Evolutionary conservation across 2,329 filamentous ascomycete species (phyloP), one percentile per base, ranked within the genome.

Genomic region (Didymella glomerata): DNA sequence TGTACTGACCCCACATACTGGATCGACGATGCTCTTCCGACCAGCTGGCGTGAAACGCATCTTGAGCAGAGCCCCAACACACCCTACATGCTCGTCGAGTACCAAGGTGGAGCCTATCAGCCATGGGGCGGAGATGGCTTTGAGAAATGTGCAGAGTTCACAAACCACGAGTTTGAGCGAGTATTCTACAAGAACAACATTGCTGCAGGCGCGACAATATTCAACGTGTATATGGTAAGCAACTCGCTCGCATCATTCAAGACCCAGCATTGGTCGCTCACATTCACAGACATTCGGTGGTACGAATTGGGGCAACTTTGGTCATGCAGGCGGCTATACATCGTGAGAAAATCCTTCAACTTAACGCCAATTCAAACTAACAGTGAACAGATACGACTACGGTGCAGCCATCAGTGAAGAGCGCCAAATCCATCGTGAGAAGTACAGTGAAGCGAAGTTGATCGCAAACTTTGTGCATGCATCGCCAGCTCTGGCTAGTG

Each of bases 281-380:
- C 27, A 36, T 2, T 1, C 2, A 6, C 16, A 69, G 66, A 86
- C 87, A 0, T 90, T 84, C 63, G 91, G 91, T n/a, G 90, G 90
- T 13, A 92, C 90, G 0, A 94, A 93, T 70, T 93, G 90, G 90
- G 90, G 90, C 0, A 92, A 92, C 62, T 76, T 92, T 4, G 89
- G 90, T 0, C 85, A 91, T 65, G 82, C 87, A 14, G 86, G 85
- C 48, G 77, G 65, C 13, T 80, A 81, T 58, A 81, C 79, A 0
- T 83, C 80, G 2, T 87, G 32, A n/a, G 32, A 32, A 32, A 32
- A 32, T 9, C 11, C 4, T n/a, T 36, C 6, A 9, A 36, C 2
- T 4, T n/a, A 3, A n/a, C 2, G 3, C 5, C 16, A n/a, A 36
- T 11, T n/a, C 5, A 11, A n/a, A 6, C 32, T 36, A 9, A 36